A percentile compares a stretch with the other conserved stretches of the same genome.
phyloP scores from a whole-genome alignment of 164 flowering plant genomes.

The grape (Vitis vinifera) region DNA sequence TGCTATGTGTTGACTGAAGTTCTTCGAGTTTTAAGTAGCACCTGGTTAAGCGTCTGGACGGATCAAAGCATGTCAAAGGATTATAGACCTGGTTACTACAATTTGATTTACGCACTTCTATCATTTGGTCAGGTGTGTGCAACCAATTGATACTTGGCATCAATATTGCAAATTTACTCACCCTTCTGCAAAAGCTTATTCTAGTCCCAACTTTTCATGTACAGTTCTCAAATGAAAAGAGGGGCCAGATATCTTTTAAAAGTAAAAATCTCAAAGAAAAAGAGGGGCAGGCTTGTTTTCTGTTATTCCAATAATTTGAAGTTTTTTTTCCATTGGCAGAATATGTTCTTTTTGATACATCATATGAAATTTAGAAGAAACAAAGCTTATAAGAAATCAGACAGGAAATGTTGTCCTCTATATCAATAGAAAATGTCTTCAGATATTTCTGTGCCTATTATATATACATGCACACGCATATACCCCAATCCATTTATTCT shows the following conservation, averaged over 20 bases:
- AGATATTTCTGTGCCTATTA: neutral
- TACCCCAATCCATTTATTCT: too few species aligned
- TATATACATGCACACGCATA: too few species aligned
- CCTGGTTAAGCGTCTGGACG: constrained; percentile 82
- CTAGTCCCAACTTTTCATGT: neutral
- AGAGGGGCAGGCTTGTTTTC: neutral
- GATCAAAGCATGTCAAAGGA: constrained; percentile 45
- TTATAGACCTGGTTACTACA: constrained; percentile 57
- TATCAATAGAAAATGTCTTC: neutral
- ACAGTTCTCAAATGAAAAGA: neutral
- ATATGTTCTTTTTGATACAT: neutral
- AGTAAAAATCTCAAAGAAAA: too few species aligned
- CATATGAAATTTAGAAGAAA: neutral
- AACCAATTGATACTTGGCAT: neutral
- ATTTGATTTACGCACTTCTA: constrained; percentile 42
- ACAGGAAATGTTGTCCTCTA: neutral
- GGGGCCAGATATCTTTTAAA: too few species aligned
- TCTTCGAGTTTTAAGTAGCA: constrained; percentile 73
- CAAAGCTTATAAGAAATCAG: neutral
- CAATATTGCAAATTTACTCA: neutral
- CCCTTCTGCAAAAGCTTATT: neutral
- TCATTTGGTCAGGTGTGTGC: constrained; percentile 1
- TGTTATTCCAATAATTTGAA: neutral
- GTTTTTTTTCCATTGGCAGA: neutral
- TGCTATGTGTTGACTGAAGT: constrained; percentile 64